phyloP scores from a whole-genome alignment of 2,329 filamentous ascomycete genomes.

The Botryosphaeria dothidea region DNA sequence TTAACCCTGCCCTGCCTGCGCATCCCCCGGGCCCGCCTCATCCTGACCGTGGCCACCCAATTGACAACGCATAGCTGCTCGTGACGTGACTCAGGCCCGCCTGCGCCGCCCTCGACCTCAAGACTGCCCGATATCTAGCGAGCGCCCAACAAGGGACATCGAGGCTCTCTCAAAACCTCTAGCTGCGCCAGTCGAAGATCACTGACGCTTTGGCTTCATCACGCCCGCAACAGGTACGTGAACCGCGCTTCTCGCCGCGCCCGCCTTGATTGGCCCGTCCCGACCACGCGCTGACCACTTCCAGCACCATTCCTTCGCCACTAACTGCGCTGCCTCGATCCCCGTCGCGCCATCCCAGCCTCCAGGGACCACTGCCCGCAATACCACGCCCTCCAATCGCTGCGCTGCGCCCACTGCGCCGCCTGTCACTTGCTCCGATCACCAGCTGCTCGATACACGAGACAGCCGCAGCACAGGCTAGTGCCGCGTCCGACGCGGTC shows the following conservation, averaged over 20 bases:
- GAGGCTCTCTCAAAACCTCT: conserved; percentile 27
- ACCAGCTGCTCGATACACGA: conserved; percentile 24
- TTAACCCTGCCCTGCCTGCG: conserved; percentile 30
- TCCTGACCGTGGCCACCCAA: conserved; percentile 37
- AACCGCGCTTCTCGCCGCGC: conserved; percentile 20
- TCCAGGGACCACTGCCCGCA: conserved; percentile 21
- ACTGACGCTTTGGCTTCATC: conserved; percentile 23
- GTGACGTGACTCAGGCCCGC: conserved; percentile 38
- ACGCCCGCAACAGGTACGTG: conserved; percentile 24
- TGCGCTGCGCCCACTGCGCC: conserved; percentile 17
- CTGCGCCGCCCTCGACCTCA: conserved; percentile 32
- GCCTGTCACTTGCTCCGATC: conserved; percentile 22
- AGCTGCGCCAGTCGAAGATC: conserved; percentile 19
- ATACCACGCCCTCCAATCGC: conserved; percentile 30
- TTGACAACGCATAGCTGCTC: conserved; percentile 44
- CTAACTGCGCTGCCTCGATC: conserved; percentile 27
- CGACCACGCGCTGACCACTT: conserved; percentile 32
- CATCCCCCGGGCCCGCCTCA: conserved; percentile 34
- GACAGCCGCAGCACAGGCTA: conserved; percentile 28
- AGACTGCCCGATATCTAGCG: conserved; percentile 30
- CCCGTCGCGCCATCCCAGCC: conserved; percentile 31
- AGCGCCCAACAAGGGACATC: conserved; percentile 36
- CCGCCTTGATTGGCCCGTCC: conserved; percentile 30
- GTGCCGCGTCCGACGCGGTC: conserved; percentile 38
- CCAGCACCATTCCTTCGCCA: conserved; percentile 36